phyloP scores from a whole-genome alignment of 768 basidiomycete species.

The Suillus placidus region DNA sequence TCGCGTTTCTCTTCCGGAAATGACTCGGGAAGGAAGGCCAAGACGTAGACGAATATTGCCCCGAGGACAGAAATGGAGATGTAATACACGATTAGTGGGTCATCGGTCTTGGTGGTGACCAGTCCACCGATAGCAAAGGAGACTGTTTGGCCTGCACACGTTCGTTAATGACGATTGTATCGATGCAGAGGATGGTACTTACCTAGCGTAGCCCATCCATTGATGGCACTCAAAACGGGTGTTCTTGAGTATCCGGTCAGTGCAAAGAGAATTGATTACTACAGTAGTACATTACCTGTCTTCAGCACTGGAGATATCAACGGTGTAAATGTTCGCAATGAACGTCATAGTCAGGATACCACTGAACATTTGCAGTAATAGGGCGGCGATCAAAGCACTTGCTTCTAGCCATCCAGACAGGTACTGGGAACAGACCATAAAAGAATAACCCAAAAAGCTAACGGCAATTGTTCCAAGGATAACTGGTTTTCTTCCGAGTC shows the following conservation, averaged over 20 bases:
- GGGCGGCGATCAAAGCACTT: conserved; percentile 23
- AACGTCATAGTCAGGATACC: conserved; percentile 16
- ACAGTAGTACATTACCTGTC: conserved; percentile 19
- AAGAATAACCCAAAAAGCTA: conserved; percentile 15
- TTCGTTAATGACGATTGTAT: conserved; percentile 2
- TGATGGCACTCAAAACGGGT: conserved; percentile 25
- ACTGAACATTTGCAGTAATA: conserved; percentile 21
- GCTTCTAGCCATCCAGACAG: conserved; percentile 18
- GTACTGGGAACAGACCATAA: conserved; percentile 22
- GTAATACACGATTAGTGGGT: conserved; percentile 28
- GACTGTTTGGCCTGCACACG: conserved; percentile 23
- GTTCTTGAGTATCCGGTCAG: conserved; percentile 26
- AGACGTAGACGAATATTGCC: conserved; percentile 23
- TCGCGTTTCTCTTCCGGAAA: conserved; percentile 29
- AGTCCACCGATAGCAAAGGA: conserved; percentile 34
- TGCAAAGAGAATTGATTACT: neutral
- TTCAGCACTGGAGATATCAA: conserved; percentile 30
- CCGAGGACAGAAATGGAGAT: conserved; percentile 19
- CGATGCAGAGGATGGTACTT: neutral
- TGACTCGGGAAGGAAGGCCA: conserved; percentile 33
- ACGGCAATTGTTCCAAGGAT: conserved; percentile 17
- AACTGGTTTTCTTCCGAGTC: conserved; percentile 29
- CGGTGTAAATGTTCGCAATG: conserved; percentile 30
- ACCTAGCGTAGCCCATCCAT: conserved; percentile 36
- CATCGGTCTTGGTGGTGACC: conserved; percentile 28